Conservation (phyloP, 2,329 filamentous ascomycete species). For the Tolypocladium nubicola region DNA sequence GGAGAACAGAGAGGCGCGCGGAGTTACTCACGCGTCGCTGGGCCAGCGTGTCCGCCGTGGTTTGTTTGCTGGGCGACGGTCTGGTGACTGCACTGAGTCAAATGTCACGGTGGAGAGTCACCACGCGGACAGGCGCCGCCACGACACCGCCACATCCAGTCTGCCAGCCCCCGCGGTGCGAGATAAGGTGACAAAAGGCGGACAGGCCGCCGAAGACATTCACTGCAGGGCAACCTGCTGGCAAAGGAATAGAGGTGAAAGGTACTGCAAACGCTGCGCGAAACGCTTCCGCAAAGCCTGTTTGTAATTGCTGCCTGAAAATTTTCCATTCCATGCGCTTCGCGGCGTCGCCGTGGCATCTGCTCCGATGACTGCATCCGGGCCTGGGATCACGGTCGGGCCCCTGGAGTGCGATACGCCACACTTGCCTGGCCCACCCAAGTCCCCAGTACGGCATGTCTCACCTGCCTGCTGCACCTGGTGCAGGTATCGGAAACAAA, state of each 20-base stretch:
- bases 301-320: background rate
- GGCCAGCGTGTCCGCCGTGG: background rate
- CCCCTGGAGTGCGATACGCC: constrained; percentile 2
- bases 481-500: constrained; percentile 12
- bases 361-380: constrained; percentile 1
- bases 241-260: background rate
- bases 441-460: constrained; percentile 10
- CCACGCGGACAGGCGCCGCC: background rate
- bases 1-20: background rate
- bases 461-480: constrained; percentile 1
- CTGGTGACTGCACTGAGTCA: background rate
- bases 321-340: background rate
- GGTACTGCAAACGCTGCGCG: background rate
- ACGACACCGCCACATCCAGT: background rate
- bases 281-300: background rate
- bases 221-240: background rate
- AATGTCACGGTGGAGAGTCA: background rate
- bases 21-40: background rate
- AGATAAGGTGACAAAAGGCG: background rate
- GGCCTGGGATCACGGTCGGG: background rate
- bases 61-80: background rate
- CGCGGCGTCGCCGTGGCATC: background rate
- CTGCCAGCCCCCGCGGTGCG: background rate
- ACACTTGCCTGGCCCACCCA: background rate
- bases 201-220: background rate